Evolutionary conservation across 2,329 filamentous ascomycete genomes (phyloP).

Genomic region (Didymosphaeria variabile): DNA sequence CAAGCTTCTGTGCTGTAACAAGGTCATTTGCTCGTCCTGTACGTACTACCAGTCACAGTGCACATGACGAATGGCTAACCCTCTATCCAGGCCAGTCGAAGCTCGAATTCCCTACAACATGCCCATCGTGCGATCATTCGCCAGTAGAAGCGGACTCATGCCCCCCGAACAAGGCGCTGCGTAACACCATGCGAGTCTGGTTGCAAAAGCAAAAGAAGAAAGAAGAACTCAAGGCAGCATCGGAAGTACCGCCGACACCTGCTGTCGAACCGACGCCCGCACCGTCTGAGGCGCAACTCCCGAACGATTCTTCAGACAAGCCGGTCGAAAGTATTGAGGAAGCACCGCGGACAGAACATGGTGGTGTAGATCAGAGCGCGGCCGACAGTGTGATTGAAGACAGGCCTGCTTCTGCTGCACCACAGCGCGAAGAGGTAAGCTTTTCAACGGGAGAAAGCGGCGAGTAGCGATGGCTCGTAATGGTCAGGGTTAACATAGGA

Average conservation of each 20-base stretch:
- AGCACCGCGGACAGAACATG: background rate
- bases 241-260: constrained; percentile 40
- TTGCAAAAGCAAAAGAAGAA: constrained; percentile 85
- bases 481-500: constrained; percentile 26
- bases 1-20: constrained; percentile 92
- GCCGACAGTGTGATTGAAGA: background rate
- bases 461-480: constrained; percentile 20
- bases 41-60: constrained; percentile 47
- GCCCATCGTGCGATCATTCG: constrained; percentile 91
- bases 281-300: constrained; percentile 31
- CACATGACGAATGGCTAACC: constrained; percentile 15
- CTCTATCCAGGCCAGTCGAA: constrained; percentile 38
- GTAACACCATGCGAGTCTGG: constrained; percentile 91
- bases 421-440: constrained; percentile 36
- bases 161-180: constrained; percentile 87
- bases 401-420: constrained; percentile 2
- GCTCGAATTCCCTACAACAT: constrained; percentile 76
- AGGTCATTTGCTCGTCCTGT: constrained; percentile 93
- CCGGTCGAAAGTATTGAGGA: constrained; percentile 43
- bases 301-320: constrained; percentile 34
- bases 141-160: constrained; percentile 87
- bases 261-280: constrained; percentile 30
- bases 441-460: constrained; percentile 3
- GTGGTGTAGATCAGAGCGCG: background rate
- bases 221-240: constrained; percentile 45